Evolutionary conservation across 2,329 filamentous ascomycete species (phyloP).

Genomic region (Trichophyton verrucosum): DNA sequence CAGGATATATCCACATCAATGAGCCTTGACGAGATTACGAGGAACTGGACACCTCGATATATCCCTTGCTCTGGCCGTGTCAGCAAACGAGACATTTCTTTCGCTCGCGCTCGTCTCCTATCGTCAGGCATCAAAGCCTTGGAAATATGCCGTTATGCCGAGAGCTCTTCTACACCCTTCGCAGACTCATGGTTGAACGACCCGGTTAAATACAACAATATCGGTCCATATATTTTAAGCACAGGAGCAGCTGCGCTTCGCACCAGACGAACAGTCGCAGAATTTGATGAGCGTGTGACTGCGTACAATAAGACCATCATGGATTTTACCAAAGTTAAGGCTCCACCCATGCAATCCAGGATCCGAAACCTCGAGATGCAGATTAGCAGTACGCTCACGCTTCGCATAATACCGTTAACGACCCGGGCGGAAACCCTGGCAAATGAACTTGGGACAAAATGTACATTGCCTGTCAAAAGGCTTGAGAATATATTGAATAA

Average conservation of each 20-base stretch:
- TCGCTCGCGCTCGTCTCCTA: slow-evolving; percentile 63
- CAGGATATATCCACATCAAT: slow-evolving; percentile 17
- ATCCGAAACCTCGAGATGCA: slow-evolving; percentile 35
- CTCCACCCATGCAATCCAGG: slow-evolving; percentile 33
- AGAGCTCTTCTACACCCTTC: slow-evolving; percentile 25
- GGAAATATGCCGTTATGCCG: slow-evolving; percentile 58
- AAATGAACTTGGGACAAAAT: slow-evolving; percentile 61
- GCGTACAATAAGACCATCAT: slow-evolving; percentile 35
- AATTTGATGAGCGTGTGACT: slow-evolving; percentile 35
- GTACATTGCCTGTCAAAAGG: slow-evolving; percentile 67
- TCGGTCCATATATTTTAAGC: slow-evolving; percentile 32
- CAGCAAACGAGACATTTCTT: slow-evolving; percentile 62
- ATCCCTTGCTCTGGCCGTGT: slow-evolving; percentile 32
- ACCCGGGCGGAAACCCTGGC: slow-evolving; percentile 71
- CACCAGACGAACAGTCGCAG: slow-evolving; percentile 38
- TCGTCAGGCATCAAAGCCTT: slow-evolving; percentile 82
- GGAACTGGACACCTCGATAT: slow-evolving; percentile 45
- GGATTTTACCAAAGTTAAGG: slow-evolving; percentile 35
- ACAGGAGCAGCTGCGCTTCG: slow-evolving; percentile 44
- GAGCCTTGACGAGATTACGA: slow-evolving; percentile 30
- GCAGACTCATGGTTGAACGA: slow-evolving; percentile 18
- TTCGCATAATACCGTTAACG: slow-evolving; percentile 53
- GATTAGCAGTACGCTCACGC: slow-evolving; percentile 40
- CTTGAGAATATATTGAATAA: slow-evolving; percentile 62
- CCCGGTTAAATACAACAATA: slow-evolving; percentile 18